phyloP scores from a whole-genome alignment of 2,329 filamentous ascomycete genomes.

The Graphilbum ipis-grandicollis region DNA sequence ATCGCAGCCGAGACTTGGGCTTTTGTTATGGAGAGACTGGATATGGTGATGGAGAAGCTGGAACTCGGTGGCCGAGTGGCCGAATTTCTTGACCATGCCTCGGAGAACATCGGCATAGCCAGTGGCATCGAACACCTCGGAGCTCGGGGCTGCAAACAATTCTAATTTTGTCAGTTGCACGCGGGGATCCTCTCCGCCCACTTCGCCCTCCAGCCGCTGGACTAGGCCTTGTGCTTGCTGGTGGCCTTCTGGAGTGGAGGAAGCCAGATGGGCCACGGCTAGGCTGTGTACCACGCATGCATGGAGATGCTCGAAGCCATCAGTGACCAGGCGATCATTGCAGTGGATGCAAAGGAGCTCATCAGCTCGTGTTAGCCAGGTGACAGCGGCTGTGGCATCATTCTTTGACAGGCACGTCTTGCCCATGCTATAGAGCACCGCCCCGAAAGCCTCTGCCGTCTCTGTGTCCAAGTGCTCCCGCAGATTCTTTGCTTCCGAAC shows the following conservation, averaged over 20 bases:
- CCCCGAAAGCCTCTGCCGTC: slow-evolving; percentile 43
- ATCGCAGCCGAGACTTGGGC: slow-evolving; percentile 26
- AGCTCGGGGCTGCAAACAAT: slow-evolving; percentile 32
- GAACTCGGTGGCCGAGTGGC: slow-evolving; percentile 43
- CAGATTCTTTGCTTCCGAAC: slow-evolving; percentile 30
- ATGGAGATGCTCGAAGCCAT: slow-evolving; percentile 32
- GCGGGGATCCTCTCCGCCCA: slow-evolving; percentile 41
- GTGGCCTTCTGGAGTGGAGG: slow-evolving; percentile 23
- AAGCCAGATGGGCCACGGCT: slow-evolving; percentile 35
- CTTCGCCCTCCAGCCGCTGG: slow-evolving; percentile 41
- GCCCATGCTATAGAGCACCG: slow-evolving; percentile 58
- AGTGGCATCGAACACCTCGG: slow-evolving; percentile 28
- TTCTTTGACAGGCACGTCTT: slow-evolving; percentile 33
- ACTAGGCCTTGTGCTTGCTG: slow-evolving; percentile 39
- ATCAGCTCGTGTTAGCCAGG: slow-evolving; percentile 59
- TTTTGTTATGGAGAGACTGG: slow-evolving; percentile 41
- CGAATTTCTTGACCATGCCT: slow-evolving; percentile 35
- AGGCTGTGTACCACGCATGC: slow-evolving; percentile 48
- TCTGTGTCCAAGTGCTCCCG: slow-evolving; percentile 23
- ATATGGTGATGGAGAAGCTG: slow-evolving; percentile 51
- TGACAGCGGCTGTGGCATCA: slow-evolving; percentile 37
- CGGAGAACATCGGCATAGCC: slow-evolving; percentile 36
- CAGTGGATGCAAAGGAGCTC: slow-evolving; percentile 27
- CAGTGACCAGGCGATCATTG: neutral
- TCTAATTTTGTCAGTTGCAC: slow-evolving; percentile 54